A percentile compares a stretch with the other conserved stretches of the same genome.
Evolutionary conservation across 108 stramenopile species (phyloP).

Genomic region (Fragilaria radians): DNA sequence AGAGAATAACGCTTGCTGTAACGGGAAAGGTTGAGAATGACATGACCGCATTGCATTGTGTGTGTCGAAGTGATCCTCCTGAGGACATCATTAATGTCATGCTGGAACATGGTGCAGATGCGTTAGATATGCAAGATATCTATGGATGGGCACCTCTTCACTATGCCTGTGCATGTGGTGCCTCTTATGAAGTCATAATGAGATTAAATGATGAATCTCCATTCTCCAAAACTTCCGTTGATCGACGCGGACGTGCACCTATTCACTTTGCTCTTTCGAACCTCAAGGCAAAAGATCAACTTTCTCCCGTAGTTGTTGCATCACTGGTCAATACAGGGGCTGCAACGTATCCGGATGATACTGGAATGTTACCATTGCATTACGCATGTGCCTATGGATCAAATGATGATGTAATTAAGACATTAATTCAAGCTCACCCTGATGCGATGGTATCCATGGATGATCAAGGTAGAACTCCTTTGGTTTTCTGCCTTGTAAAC

Average conservation of each 20-base stretch:
- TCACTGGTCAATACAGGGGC: slow-evolving; percentile 37
- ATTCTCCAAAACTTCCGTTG: slow-evolving; percentile 20
- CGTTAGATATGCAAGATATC: too few species aligned
- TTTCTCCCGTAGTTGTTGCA: slow-evolving; percentile 15
- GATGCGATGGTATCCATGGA: slow-evolving; percentile 23
- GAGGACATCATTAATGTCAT: too few species aligned
- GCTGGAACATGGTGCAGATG: too few species aligned
- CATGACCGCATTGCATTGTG: too few species aligned
- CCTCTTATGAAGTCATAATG: slow-evolving; percentile 13
- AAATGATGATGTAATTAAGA: slow-evolving; percentile 20
- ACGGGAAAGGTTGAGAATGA: too few species aligned
- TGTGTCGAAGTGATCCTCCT: too few species aligned
- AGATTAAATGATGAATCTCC: slow-evolving; percentile 17
- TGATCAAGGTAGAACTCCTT: slow-evolving; percentile 28
- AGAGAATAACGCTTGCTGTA: too few species aligned
- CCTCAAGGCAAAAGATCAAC: slow-evolving; percentile 5
- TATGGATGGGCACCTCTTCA: too few species aligned
- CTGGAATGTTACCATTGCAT: slow-evolving; percentile 41
- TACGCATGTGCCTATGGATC: slow-evolving; percentile 37
- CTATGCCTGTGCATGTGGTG: slow-evolving; percentile 36
- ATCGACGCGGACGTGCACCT: slow-evolving; percentile 27
- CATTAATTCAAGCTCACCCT: slow-evolving; percentile 25
- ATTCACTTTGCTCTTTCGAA: slow-evolving; percentile 32
- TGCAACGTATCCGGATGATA: slow-evolving; percentile 32
- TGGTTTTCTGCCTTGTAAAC: too few species aligned